These are phyloP conservation scores for Athelia sp. DNA, from an alignment of 1,284 basidiomycete species.

Conservation along the genomic window DNA sequence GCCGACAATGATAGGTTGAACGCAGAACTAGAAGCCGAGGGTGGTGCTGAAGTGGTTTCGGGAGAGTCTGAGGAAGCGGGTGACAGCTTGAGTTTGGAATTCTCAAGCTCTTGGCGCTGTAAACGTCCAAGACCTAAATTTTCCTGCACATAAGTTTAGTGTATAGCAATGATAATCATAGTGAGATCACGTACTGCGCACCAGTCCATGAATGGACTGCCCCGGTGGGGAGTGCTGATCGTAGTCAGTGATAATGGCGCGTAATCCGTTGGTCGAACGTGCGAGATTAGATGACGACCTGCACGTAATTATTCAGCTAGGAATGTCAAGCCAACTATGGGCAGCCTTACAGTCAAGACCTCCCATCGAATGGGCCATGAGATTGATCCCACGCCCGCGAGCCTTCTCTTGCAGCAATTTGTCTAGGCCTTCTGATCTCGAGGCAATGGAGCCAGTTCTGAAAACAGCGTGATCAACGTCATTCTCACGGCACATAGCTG, in stretches of 20 bases:
- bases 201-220: slow-evolving; percentile 99
- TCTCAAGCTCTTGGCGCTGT: slow-evolving; percentile 16
- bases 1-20: slow-evolving; percentile 43
- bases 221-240: slow-evolving; percentile 91
- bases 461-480: slow-evolving; percentile 1
- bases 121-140: slow-evolving; percentile 82
- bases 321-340: background rate
- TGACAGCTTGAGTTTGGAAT: background rate
- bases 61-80: slow-evolving; percentile 1
- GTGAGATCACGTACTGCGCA: slow-evolving; percentile 59
- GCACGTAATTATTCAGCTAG: background rate
- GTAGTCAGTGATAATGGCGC: slow-evolving; percentile 85
- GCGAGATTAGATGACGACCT: slow-evolving; percentile 78
- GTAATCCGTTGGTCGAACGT: slow-evolving; percentile 81
- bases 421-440: slow-evolving; percentile 80
- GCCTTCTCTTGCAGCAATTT: slow-evolving; percentile 67
- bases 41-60: slow-evolving; percentile 8
- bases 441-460: slow-evolving; percentile 89
- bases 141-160: slow-evolving; percentile 37
- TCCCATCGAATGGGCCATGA: slow-evolving; percentile 97
- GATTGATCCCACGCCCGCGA: slow-evolving; percentile 76
- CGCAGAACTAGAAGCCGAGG: slow-evolving; percentile 11
- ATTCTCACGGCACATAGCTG: background rate
- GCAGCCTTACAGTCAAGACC: slow-evolving; percentile 78
- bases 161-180: slow-evolving; percentile 2